A percentile compares a stretch with the other conserved stretches of the same genome.
These are phyloP conservation scores for Coniella lustricola DNA, from an alignment of 2,329 filamentous ascomycete species.

Conservation along the genomic window DNA sequence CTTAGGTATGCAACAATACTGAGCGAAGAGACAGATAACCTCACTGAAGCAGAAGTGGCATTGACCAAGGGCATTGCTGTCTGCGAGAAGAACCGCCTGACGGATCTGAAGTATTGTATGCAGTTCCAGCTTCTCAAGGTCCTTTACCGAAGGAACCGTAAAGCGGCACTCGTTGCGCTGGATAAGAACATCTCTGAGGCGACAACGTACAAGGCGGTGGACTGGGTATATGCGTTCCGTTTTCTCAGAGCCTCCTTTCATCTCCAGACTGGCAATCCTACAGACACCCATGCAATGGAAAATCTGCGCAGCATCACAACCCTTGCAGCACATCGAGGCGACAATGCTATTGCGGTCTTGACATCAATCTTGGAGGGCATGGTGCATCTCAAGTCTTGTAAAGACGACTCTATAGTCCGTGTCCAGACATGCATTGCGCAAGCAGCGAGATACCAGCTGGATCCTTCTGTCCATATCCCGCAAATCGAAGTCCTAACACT, in stretches of 20 bases:
- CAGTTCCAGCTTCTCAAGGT: constrained; percentile 66
- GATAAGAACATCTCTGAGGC: constrained; percentile 64
- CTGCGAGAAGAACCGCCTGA: constrained; percentile 57
- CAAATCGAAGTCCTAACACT: constrained; percentile 61
- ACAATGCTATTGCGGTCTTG: constrained; percentile 58
- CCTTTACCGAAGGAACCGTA: constrained; percentile 62
- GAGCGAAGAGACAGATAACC: constrained; percentile 69
- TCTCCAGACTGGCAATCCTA: constrained; percentile 51
- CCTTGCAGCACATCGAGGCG: constrained; percentile 53
- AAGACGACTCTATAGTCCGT: constrained; percentile 59
- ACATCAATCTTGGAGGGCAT: constrained; percentile 63
- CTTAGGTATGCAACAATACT: constrained; percentile 66
- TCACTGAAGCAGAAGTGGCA: constrained; percentile 64
- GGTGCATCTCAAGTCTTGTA: constrained; percentile 57
- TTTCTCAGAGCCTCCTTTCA: constrained; percentile 66
- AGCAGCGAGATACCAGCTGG: constrained; percentile 63
- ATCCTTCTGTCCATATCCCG: constrained; percentile 54
- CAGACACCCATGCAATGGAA: constrained; percentile 58
- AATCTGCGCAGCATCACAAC: constrained; percentile 58
- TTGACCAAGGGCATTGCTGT: constrained; percentile 64
- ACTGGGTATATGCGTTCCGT: constrained; percentile 72
- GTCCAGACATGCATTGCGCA: constrained; percentile 69
- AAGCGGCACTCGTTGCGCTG: constrained; percentile 64
- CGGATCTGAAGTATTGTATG: constrained; percentile 70
- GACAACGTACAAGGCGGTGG: constrained; percentile 58